Evolutionary conservation across 2,329 filamentous ascomycete species (phyloP).

Genomic region (Aspergillus pseudotamarii): DNA sequence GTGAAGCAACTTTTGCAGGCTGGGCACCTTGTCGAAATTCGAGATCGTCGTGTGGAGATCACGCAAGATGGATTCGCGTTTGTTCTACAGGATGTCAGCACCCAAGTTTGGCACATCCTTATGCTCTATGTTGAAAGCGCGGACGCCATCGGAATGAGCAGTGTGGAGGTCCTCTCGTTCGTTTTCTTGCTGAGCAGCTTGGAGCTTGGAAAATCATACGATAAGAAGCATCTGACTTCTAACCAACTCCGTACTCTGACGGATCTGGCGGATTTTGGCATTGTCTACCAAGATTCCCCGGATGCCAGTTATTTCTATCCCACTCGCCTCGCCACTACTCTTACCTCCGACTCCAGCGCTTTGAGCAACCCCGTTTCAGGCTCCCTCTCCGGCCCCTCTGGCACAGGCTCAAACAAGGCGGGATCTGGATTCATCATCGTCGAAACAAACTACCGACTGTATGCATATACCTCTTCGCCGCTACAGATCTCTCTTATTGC

Average conservation of each 20-base stretch:
- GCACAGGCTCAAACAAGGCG: conserved; percentile 33
- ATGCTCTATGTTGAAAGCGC: conserved; percentile 90
- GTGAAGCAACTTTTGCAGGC: conserved; percentile 83
- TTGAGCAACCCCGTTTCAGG: conserved; percentile 73
- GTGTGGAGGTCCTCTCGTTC: conserved; percentile 92
- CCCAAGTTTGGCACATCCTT: conserved; percentile 93
- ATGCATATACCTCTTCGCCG: conserved; percentile 92
- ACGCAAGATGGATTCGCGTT: conserved; percentile 95
- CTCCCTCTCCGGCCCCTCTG: conserved; percentile 52
- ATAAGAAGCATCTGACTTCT: conserved; percentile 77
- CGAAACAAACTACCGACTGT: conserved; percentile 96
- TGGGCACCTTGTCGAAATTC: conserved; percentile 75
- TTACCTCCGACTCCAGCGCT: conserved; percentile 75
- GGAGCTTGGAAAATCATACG: conserved; percentile 88
- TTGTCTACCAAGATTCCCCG: conserved; percentile 68
- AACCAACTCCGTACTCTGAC: conserved; percentile 87
- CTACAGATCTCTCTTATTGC: conserved; percentile 92
- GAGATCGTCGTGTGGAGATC: conserved; percentile 65
- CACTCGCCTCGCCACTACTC: conserved; percentile 88
- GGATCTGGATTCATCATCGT: conserved; percentile 81
- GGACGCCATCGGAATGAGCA: conserved; percentile 74
- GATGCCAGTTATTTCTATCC: conserved; percentile 71
- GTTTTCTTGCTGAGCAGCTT: conserved; percentile 93
- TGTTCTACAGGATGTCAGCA: conserved; percentile 89
- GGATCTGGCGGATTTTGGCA: conserved; percentile 86